Evolutionary conservation across 164 flowering plant species (phyloP).

Genomic region (Aristolochia californica): DNA sequence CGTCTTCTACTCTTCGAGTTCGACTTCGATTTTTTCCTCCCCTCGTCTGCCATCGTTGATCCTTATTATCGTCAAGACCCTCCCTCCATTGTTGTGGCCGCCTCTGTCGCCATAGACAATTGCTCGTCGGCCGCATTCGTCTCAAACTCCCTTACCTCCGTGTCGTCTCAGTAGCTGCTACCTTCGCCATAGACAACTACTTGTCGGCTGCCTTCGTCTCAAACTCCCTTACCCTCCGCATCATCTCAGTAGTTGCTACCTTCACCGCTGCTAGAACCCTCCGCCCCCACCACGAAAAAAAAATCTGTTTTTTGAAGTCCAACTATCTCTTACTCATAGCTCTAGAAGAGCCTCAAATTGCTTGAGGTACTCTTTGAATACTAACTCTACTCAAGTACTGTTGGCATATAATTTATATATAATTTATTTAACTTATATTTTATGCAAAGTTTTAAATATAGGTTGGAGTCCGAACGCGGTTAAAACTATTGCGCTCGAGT

Average conservation of each 20-base stretch:
- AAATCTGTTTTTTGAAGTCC: background rate
- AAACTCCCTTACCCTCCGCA: slow-evolving; percentile 38
- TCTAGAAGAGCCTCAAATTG: too few relatives aligned
- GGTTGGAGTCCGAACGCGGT: too few relatives aligned
- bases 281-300: slow-evolving; percentile 22
- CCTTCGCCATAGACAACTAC: slow-evolving; percentile 5
- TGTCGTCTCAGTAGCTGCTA: slow-evolving; percentile 10
- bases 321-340: background rate
- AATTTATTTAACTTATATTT: too few relatives aligned
- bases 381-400: too few relatives aligned
- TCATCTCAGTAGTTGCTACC: slow-evolving; percentile 56
- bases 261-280: slow-evolving; percentile 49
- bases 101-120: background rate
- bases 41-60: too few relatives aligned
- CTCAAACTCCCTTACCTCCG: slow-evolving; percentile 4
- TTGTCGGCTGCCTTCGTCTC: slow-evolving; percentile 32
- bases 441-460: too few relatives aligned
- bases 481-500: too few relatives aligned
- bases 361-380: background rate
- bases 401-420: too few relatives aligned
- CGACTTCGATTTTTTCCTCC: too few relatives aligned
- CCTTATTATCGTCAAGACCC: too few relatives aligned
- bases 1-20: too few relatives aligned
- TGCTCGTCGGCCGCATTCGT: background rate
- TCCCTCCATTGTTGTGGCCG: background rate